These are phyloP conservation scores for Populus davidiana DNA, from an alignment of 345 rosid species.

Conservation along the genomic window DNA sequence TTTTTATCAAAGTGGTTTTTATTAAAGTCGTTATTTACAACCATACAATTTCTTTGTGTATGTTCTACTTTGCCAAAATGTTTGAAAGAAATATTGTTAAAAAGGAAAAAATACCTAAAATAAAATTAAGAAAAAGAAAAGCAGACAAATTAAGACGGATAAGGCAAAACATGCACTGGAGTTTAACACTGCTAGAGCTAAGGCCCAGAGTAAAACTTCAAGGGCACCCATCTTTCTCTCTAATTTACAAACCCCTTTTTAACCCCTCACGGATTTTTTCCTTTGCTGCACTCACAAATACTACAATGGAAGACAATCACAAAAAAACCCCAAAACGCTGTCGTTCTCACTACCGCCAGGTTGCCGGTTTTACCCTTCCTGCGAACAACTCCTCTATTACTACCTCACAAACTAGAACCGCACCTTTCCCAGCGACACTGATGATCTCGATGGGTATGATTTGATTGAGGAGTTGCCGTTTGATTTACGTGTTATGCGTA, in stretches of 20 bases:
- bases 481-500: constrained; percentile 35
- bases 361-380: constrained; percentile 49
- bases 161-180: neutral
- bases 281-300: neutral
- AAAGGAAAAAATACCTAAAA: too few relatives aligned
- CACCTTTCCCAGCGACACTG: neutral
- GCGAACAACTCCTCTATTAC: constrained; percentile 35
- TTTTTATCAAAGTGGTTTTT: too few relatives aligned
- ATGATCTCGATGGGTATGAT: constrained; percentile 20
- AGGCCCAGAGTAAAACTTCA: constrained; percentile 1
- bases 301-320: neutral
- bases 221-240: constrained; percentile 22
- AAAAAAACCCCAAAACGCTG: neutral
- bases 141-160: neutral
- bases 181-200: neutral
- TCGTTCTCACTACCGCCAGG: constrained; percentile 37
- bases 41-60: too few relatives aligned
- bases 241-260: constrained; percentile 16
- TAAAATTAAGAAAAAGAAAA: too few relatives aligned
- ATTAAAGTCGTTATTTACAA: too few relatives aligned
- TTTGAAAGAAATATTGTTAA: too few relatives aligned
- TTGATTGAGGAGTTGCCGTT: constrained; percentile 47
- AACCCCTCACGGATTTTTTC: neutral
- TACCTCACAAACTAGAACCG: constrained; percentile 43
- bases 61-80: too few relatives aligned